Evolutionary conservation across 768 basidiomycete species (phyloP), one percentile per base, ranked within the genome.

Genomic region (Tremella fuciformis): DNA sequence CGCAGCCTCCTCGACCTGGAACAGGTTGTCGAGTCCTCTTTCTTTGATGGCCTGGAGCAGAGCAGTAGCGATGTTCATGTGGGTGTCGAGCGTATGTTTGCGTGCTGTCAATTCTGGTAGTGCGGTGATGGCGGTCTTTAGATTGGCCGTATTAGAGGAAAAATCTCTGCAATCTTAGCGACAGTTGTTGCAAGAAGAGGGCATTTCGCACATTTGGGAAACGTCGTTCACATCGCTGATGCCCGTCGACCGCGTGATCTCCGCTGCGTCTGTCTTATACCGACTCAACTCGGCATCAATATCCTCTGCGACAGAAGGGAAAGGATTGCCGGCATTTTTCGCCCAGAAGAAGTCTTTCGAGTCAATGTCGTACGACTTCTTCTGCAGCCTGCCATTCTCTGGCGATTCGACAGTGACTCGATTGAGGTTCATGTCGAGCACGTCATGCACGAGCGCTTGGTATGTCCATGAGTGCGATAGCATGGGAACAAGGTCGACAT

Each of bases 321-420:
- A 99, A 3, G 94, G 94, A 60, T 88, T 90, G 8, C 89, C 86
- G 0, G 93, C 91, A 70, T 98, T 96, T 75, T 89, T 91, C 1
- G 86, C 88, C 96, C 96, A 99, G 81, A 99, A 99, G 79, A 96
- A 99, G 77, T 99, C 96, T 71, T 94, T 97, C 19, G 90, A 86
- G 77, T 98, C 96, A 34, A 99, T 85, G 78, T 99, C 96, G 67
- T 98, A 97, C 0, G 89, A 86, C 60, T 78, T 78, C 78, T 87
- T 84, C 62, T 83, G 82, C 54, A 87, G 82, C 52, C 83, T 83
- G 29, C 80, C 80, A 51, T 73, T 76, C 54, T 82, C 81, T 4
- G 80, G 80, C 1, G 85, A 82, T 79, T 81, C 78, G 29, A 99
- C 86, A 0, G 89, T 85, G 6, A 99, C 91, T 7, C 94, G 86